These are phyloP conservation scores for Pestalotiopsis sp. DNA, from an alignment of 2,329 filamentous ascomycete species.

Conservation along the genomic window DNA sequence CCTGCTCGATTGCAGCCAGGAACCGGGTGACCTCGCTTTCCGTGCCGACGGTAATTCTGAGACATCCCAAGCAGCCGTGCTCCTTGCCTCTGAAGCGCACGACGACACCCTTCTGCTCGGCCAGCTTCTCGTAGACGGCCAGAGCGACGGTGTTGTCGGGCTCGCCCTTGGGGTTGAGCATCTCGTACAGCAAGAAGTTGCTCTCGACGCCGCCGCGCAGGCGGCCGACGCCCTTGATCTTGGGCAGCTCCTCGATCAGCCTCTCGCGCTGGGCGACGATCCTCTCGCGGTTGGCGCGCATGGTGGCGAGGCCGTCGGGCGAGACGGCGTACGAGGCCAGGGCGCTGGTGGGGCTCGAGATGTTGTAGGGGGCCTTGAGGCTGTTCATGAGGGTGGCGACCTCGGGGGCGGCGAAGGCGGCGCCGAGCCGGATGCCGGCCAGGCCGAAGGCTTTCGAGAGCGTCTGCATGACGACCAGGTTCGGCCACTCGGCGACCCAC, in stretches of 20 bases:
- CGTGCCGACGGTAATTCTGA: conserved; percentile 91
- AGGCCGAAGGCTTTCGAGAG: conserved; percentile 97
- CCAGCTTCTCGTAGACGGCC: conserved; percentile 81
- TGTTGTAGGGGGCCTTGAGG: conserved; percentile 95
- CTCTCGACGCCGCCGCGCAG: conserved; percentile 79
- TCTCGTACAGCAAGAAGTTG: conserved; percentile 92
- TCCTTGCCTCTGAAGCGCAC: conserved; percentile 94
- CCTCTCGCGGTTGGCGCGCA: conserved; percentile 70
- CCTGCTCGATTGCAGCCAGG: conserved; percentile 64
- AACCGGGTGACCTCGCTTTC: conserved; percentile 83
- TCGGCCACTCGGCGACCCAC: conserved; percentile 91
- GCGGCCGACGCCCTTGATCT: conserved; percentile 76
- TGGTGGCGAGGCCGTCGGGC: conserved; percentile 67
- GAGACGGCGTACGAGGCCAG: conserved; percentile 76
- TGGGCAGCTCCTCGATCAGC: conserved; percentile 72
- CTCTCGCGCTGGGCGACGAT: conserved; percentile 79
- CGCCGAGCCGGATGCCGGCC: conserved; percentile 88
- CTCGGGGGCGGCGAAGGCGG: conserved; percentile 74
- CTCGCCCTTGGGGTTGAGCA: conserved; percentile 71
- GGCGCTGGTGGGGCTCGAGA: conserved; percentile 83
- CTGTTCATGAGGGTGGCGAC: conserved; percentile 85
- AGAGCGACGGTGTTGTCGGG: conserved; percentile 80
- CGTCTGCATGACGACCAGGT: conserved; percentile 97
- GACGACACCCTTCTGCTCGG: conserved; percentile 85
- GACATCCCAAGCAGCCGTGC: conserved; percentile 82